A percentile compares a stretch with the other conserved stretches of the same genome.
phyloP scores from a whole-genome alignment of 169 alveolate species.

The Cryptosporidium muris region DNA sequence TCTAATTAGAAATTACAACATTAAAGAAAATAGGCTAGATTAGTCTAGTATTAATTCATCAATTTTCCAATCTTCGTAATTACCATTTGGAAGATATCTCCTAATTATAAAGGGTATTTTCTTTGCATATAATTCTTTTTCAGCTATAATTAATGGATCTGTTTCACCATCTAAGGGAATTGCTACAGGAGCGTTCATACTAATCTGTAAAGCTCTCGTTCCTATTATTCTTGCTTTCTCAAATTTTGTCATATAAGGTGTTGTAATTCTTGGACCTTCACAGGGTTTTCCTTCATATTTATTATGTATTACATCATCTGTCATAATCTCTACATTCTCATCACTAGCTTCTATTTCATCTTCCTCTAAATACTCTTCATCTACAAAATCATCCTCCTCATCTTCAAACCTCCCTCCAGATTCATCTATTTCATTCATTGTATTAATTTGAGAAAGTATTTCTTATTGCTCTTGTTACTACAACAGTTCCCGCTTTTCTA shows the following conservation, averaged over 20 bases:
- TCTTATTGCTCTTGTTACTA: too few species aligned
- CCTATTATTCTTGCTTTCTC: conserved; percentile 99
- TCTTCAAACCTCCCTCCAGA: conserved; percentile 63
- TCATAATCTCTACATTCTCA: conserved; percentile 55
- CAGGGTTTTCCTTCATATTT: conserved; percentile 58
- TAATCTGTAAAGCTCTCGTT: conserved; percentile 98
- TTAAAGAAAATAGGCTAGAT: not conserved
- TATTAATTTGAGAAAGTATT: not conserved
- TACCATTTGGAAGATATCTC: conserved; percentile 98
- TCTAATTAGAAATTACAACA: too few species aligned
- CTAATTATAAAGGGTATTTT: conserved; percentile 98
- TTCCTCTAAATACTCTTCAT: conserved; percentile 59
- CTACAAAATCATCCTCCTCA: conserved; percentile 31
- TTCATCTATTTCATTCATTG: conserved; percentile 59
- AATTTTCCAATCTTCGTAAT: conserved; percentile 96
- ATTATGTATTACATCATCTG: conserved; percentile 37
- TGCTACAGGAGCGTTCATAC: conserved; percentile 97
- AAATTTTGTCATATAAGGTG: conserved; percentile 96
- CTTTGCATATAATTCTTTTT: conserved; percentile 95
- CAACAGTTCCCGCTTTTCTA: too few species aligned
- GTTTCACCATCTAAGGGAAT: conserved; percentile 91
- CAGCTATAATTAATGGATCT: conserved; percentile 98
- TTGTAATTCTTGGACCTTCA: conserved; percentile 87
- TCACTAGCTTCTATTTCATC: conserved; percentile 64
- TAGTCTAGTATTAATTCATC: conserved; percentile 91